Conservation (phyloP, 139 green algal genomes). For the Auxenochlorella protothecoides region DNA sequence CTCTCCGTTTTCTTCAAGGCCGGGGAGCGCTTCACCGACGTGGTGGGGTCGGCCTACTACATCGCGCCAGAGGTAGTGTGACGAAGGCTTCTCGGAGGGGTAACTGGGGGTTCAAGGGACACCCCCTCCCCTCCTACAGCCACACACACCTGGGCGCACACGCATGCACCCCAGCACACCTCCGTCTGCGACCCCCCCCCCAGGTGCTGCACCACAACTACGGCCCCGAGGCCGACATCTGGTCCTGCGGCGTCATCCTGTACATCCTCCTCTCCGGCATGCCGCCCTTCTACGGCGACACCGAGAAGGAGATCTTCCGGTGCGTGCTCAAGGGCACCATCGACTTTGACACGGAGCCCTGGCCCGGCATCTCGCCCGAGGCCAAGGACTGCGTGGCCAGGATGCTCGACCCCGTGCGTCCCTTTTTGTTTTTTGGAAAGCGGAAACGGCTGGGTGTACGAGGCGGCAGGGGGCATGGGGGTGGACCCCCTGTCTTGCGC, state of each 20-base stretch:
- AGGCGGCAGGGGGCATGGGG: no score
- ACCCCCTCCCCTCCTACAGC: no score
- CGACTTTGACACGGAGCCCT: slow-evolving; percentile 59
- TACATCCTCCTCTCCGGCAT: slow-evolving; percentile 94
- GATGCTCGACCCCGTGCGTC: slow-evolving; percentile 55
- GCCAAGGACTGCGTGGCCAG: slow-evolving; percentile 72
- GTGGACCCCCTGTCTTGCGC: no score
- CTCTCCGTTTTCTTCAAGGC: slow-evolving; percentile 85
- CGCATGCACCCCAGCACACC: no score
- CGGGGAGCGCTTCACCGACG: slow-evolving; percentile 68
- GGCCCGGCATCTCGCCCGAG: slow-evolving; percentile 48
- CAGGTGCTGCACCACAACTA: slow-evolving; percentile 63
- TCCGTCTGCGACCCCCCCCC: no score
- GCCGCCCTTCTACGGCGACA: slow-evolving; percentile 88
- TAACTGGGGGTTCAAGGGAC: no score
- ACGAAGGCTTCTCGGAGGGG: no score
- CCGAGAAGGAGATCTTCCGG: slow-evolving; percentile 82
- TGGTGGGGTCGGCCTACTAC: slow-evolving; percentile 83
- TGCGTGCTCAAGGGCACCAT: slow-evolving; percentile 50
- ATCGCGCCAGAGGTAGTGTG: slow-evolving; percentile 71
- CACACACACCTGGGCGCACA: no score
- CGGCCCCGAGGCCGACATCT: slow-evolving; percentile 82
- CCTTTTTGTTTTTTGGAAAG: no score
- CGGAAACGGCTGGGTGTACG: no score
- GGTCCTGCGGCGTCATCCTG: slow-evolving; percentile 87